Conservation (phyloP, 2,329 filamentous ascomycete genomes). For the Sporothrix dimorphospora region DNA sequence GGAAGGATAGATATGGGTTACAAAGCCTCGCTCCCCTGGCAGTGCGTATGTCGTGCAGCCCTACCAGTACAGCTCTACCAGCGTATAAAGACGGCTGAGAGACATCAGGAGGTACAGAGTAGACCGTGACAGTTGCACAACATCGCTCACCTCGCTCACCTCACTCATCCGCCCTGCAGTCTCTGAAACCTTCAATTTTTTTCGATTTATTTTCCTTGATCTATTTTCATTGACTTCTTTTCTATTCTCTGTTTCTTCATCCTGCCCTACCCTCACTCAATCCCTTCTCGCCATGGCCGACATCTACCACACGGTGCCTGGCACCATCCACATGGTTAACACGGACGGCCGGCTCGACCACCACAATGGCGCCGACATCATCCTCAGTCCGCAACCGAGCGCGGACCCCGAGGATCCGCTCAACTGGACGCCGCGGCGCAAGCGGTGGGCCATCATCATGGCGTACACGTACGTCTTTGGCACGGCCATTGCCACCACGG, state of each 20-base stretch:
- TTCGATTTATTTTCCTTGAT: too few relatives aligned
- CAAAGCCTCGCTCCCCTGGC: too few relatives aligned
- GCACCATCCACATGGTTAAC: conserved; percentile 50
- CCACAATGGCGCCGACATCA: conserved; percentile 41
- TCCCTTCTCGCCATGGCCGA: not conserved
- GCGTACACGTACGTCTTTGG: conserved; percentile 35
- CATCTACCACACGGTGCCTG: conserved; percentile 37
- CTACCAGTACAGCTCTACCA: not conserved
- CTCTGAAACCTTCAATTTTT: too few relatives aligned
- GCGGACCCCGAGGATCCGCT: conserved; percentile 56
- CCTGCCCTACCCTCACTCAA: too few relatives aligned
- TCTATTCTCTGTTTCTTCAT: too few relatives aligned
- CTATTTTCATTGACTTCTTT: too few relatives aligned
- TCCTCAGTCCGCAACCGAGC: conserved; percentile 45
- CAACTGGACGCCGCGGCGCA: conserved; percentile 56
- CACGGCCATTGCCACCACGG: conserved; percentile 52
- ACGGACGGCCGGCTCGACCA: conserved; percentile 37
- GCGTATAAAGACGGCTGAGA: not conserved
- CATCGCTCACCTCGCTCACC: not conserved
- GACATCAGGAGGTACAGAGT: not conserved
- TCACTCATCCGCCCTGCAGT: too few relatives aligned
- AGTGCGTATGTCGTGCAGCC: not conserved
- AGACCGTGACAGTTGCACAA: not conserved
- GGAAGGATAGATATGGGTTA: not conserved
- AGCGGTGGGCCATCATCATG: conserved; percentile 46